These are phyloP conservation scores for Pachyrhizus erosus DNA, from an alignment of 306 rosid genomes.

Conservation along the genomic window DNA sequence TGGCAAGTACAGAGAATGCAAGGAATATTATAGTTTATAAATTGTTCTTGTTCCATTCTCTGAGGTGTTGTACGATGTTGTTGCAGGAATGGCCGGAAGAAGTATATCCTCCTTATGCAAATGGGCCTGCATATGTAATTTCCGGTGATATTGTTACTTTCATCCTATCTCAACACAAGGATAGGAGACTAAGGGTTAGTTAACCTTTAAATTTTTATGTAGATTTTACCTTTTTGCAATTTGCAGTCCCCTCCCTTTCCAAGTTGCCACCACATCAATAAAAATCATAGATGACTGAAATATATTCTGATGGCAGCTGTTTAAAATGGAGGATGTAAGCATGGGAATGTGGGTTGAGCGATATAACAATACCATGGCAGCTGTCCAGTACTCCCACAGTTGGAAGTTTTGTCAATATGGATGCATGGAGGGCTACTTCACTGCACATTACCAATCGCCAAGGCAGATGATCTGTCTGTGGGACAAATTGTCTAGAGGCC, in stretches of 20 bases:
- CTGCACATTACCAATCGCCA: conserved; percentile 99
- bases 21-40: background rate
- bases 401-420: conserved; percentile 99
- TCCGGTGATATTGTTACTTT: conserved; percentile 78
- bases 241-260: background rate
- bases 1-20: background rate
- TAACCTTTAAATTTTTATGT: conserved; percentile 17
- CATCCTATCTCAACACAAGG: conserved; percentile 67
- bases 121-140: conserved; percentile 87
- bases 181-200: conserved; percentile 74
- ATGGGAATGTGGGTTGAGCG: conserved; percentile 99
- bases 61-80: conserved; percentile 35
- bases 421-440: conserved; percentile 86
- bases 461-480: conserved; percentile 98
- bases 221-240: background rate
- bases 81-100: conserved; percentile 94
- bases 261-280: background rate
- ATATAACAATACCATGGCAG: conserved; percentile 53
- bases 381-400: conserved; percentile 87
- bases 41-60: conserved; percentile 33
- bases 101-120: conserved; percentile 91
- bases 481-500: conserved; percentile 87
- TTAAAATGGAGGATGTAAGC: conserved; percentile 99
- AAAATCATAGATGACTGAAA: conserved; percentile 26
- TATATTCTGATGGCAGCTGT: conserved; percentile 62